Evolutionary conservation across 352 stramenopile genomes (phyloP).

Genomic region (Globisporangium canariense): DNA sequence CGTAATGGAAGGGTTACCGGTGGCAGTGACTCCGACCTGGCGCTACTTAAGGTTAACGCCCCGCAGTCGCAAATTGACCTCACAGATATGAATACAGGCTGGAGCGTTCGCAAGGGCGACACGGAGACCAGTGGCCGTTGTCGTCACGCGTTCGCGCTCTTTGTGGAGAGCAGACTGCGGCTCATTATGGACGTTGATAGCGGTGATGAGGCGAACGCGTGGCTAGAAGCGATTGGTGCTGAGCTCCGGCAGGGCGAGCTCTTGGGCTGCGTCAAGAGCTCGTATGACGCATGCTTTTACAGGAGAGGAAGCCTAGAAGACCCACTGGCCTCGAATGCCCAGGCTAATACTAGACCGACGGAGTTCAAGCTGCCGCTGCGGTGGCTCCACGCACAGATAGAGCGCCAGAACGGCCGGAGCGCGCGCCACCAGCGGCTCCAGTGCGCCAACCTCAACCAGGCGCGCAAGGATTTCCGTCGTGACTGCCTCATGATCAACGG

Average conservation of each 20-base stretch:
- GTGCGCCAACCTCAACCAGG: slow-evolving; percentile 50
- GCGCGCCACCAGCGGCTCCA: slow-evolving; percentile 40
- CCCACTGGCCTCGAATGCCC: background rate
- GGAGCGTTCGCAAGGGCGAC: slow-evolving; percentile 49
- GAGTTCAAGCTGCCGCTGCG: slow-evolving; percentile 39
- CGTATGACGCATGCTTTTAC: background rate
- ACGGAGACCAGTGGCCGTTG: slow-evolving; percentile 8
- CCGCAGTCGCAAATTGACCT: slow-evolving; percentile 47
- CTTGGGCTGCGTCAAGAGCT: background rate
- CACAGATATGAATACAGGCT: slow-evolving; percentile 24
- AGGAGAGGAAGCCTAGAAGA: background rate
- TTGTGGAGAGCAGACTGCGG: slow-evolving; percentile 45
- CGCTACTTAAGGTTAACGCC: slow-evolving; percentile 32
- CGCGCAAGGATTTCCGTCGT: slow-evolving; percentile 62
- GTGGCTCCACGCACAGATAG: slow-evolving; percentile 52
- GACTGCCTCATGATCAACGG: slow-evolving; percentile 61
- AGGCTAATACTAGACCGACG: background rate
- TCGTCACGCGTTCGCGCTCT: slow-evolving; percentile 65
- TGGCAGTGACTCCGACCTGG: too few relatives aligned
- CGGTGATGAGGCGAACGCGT: slow-evolving; percentile 32
- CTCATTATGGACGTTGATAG: slow-evolving; percentile 54
- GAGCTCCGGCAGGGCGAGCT: slow-evolving; percentile 38
- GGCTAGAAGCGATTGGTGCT: slow-evolving; percentile 38
- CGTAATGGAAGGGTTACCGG: slow-evolving; percentile 21
- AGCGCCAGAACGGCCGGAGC: slow-evolving; percentile 26